These are phyloP conservation scores for Carex arenaria DNA, from an alignment of 202 grass and related monocot genomes.

Conservation along the genomic window DNA sequence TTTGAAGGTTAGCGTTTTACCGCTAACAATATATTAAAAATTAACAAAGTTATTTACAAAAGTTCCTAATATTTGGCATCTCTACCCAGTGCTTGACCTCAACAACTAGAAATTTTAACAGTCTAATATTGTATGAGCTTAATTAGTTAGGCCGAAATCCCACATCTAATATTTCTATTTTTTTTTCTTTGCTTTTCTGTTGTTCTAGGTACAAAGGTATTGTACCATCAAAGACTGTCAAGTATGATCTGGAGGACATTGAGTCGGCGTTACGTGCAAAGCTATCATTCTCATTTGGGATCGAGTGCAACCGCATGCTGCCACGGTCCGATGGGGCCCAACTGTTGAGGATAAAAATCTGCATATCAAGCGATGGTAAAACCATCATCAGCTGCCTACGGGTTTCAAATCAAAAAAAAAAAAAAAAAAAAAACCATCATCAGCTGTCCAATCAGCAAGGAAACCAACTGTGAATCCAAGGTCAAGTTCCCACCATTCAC, in stretches of 20 bases:
- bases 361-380: slow-evolving; percentile 9
- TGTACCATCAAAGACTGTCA: background rate
- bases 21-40: too few relatives aligned
- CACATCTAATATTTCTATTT: background rate
- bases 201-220: slow-evolving; percentile 1
- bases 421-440: too few relatives aligned
- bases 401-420: too few relatives aligned
- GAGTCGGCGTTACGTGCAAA: background rate
- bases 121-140: too few relatives aligned
- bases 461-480: background rate
- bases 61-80: too few relatives aligned
- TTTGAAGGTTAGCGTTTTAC: too few relatives aligned
- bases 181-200: background rate
- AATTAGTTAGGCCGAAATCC: background rate
- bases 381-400: too few relatives aligned
- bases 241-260: slow-evolving; percentile 26
- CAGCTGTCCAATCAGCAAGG: slow-evolving; percentile 10
- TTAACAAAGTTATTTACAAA: too few relatives aligned
- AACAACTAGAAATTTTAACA: too few relatives aligned
- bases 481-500: slow-evolving; percentile 25
- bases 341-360: slow-evolving; percentile 8
- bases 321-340: background rate
- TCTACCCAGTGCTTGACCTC: too few relatives aligned
- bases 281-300: slow-evolving; percentile 8
- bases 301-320: slow-evolving; percentile 8